Base-by-base conservation (phyloP, 2,329 filamentous ascomycete genomes). In the Claviceps capensis region DNA sequence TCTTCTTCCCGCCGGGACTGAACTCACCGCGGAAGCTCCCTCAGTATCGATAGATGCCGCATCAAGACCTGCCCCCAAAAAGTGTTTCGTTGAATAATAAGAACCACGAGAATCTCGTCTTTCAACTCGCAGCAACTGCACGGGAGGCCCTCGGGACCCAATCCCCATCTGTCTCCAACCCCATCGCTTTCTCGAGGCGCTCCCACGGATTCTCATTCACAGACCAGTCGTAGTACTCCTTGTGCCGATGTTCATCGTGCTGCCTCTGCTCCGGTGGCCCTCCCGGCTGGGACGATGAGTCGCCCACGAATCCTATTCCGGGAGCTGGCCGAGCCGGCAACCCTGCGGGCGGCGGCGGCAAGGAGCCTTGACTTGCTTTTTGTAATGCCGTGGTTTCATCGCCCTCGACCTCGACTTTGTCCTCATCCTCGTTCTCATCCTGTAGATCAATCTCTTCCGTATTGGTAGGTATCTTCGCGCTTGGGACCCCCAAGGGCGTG, bases 191-290 rank as follows among this genome's bases (percentile, higher is more conserved):
- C 63, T 83, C 80, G 19, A 83, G 65, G 8, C 62, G 64, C 49
- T 73, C 76, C 86, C 86, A 90, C 0, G 86, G 86, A 62, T 90
- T 87, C 62, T 82, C 74, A 58, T 87, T 79, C 55, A 83, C 86
- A 53, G 72, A 75, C 0, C 78, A 76, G 53, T 86, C 77, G 64
- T 88, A 89, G 64, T 86, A 87, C 38, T 74, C 80, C 41, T 75
- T 68, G 65, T 83, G 50, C 54, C 54, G 52, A 14, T 16, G 48
- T 40, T 48, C 40, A 9, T 48, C 23, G 40, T 8, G 48, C 38
- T 36, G 43, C 41, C 19, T 44, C 16, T 50, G 34, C 13, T 36
- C 19, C 44, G 36, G 42, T 5, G 9, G 30, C 30, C 30, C 30
- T 6, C 4, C 14, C 23, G 14, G 30, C 34, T n/a, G 14, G 14